phyloP scores from a whole-genome alignment of 345 rosid species.

The Bruguiera gymnorhiza region DNA sequence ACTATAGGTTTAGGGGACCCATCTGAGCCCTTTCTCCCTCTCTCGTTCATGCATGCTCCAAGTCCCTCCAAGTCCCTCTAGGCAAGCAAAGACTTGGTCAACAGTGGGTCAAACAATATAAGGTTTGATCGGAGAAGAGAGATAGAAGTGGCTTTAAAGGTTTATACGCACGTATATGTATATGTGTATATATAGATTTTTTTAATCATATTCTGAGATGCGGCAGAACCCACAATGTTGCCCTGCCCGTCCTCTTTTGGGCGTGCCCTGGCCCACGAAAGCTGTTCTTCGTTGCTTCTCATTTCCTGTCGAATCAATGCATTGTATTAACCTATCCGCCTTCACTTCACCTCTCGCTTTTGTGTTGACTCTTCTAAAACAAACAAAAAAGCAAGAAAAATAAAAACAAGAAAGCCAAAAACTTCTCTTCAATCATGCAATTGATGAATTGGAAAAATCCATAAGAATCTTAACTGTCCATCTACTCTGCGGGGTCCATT shows the following conservation, averaged over 20 bases:
- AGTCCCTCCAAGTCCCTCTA: conserved; percentile 10
- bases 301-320: conserved; percentile 35
- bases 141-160: conserved; percentile 23
- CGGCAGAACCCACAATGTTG: conserved; percentile 45
- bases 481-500: conserved; percentile 27
- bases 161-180: conserved; percentile 1
- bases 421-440: conserved; percentile 46
- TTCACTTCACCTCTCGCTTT: not conserved
- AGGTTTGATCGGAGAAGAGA: conserved; percentile 21
- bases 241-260: conserved; percentile 40
- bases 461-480: conserved; percentile 27
- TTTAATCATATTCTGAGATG: conserved; percentile 17
- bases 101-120: conserved; percentile 40
- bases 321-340: conserved; percentile 57
- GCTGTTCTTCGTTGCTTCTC: conserved; percentile 46
- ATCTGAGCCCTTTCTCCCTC: conserved; percentile 9
- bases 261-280: conserved; percentile 58
- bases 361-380: not conserved
- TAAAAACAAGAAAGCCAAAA: not conserved
- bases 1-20: conserved; percentile 40
- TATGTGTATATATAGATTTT: not conserved
- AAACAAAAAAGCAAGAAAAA: conserved; percentile 4
- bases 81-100: conserved; percentile 38
- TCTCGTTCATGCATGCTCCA: conserved; percentile 45
- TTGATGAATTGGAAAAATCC: conserved; percentile 51